These are phyloP conservation scores for Chalciporus chontae DNA, from an alignment of 768 basidiomycete genomes.

Conservation along the genomic window DNA sequence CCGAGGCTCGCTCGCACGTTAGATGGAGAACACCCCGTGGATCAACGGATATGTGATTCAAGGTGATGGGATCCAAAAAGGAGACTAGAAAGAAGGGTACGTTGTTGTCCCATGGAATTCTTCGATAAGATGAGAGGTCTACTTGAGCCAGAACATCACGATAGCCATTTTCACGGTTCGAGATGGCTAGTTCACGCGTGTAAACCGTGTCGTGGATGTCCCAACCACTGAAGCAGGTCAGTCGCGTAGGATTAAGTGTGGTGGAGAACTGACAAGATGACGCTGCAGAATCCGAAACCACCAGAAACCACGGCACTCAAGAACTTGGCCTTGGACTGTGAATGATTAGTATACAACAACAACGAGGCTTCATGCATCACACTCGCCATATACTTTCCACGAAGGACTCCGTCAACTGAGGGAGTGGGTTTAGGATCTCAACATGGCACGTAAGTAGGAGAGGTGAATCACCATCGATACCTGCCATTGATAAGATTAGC, in stretches of 20 bases:
- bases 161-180: conserved; percentile 91
- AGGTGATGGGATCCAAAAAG: conserved; percentile 85
- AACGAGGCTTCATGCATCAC: neutral
- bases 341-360: conserved; percentile 7
- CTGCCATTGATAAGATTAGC: conserved; percentile 24
- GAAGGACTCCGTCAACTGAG: conserved; percentile 85
- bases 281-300: conserved; percentile 92
- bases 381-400: conserved; percentile 90
- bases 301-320: conserved; percentile 71
- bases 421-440: conserved; percentile 6
- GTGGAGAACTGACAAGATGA: conserved; percentile 69
- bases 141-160: conserved; percentile 83
- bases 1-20: conserved; percentile 48
- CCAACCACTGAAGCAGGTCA: conserved; percentile 60
- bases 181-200: conserved; percentile 80
- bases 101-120: conserved; percentile 89
- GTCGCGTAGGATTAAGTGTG: neutral
- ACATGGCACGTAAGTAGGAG: conserved; percentile 1
- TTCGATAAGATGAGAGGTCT: conserved; percentile 82
- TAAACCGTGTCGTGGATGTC: conserved; percentile 90
- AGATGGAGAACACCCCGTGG: conserved; percentile 78
- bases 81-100: conserved; percentile 92
- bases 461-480: conserved; percentile 61
- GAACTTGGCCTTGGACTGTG: conserved; percentile 88
- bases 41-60: conserved; percentile 72